Conservation (phyloP, 345 rosid genomes). For the Turnera subulata region DNA sequence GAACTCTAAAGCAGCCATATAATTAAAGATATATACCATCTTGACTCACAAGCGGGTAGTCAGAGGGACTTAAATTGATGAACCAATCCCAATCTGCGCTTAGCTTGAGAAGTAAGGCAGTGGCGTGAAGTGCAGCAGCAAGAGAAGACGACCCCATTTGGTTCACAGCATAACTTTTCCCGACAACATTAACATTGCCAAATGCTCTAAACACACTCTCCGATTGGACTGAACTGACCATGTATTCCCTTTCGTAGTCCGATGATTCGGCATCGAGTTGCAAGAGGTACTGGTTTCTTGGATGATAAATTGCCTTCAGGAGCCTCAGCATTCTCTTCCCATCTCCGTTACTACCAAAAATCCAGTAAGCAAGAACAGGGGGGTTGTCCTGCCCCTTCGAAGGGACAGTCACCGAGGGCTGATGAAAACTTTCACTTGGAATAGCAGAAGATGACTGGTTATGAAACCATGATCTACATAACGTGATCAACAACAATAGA, state of each 20-base stretch:
- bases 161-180: constrained; percentile 24
- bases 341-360: constrained; percentile 32
- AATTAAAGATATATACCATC: constrained; percentile 28
- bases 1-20: too few species aligned
- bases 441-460: constrained; percentile 3
- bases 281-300: constrained; percentile 34
- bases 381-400: constrained; percentile 23
- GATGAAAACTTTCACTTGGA: background rate
- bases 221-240: constrained; percentile 21
- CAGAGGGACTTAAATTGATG: constrained; percentile 28
- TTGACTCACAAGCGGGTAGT: constrained; percentile 37
- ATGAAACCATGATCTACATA: constrained; percentile 5
- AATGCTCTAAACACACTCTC: constrained; percentile 15
- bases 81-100: constrained; percentile 37
- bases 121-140: constrained; percentile 35
- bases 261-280: constrained; percentile 29
- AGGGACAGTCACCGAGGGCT: constrained; percentile 1
- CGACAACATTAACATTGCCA: constrained; percentile 39
- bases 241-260: constrained; percentile 16
- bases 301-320: constrained; percentile 36
- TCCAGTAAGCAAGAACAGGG: constrained; percentile 38
- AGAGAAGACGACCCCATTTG: constrained; percentile 32
- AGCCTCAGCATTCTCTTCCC: constrained; percentile 30
- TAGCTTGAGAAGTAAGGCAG: constrained; percentile 36
- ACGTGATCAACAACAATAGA: constrained; percentile 4